phyloP scores from a whole-genome alignment of 2,329 filamentous ascomycete species.

The Aspergillus thermomutatus region DNA sequence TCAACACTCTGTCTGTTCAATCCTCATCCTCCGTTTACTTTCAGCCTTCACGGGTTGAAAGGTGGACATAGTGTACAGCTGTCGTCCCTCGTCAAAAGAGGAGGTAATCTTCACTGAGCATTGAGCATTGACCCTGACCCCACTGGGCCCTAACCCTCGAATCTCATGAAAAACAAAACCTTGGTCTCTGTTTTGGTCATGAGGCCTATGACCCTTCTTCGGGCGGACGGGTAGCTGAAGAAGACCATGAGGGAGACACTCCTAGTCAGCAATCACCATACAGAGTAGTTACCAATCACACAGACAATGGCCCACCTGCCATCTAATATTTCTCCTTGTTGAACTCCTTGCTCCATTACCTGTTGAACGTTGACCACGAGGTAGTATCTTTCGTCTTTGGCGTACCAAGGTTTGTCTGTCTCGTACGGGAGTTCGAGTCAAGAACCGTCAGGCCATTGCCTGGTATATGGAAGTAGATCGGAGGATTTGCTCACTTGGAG shows the following conservation, averaged over 20 bases:
- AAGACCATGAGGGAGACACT: not conserved
- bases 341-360: not conserved
- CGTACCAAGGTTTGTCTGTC: constrained; percentile 20
- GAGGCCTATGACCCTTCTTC: not conserved
- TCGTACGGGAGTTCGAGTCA: constrained; percentile 11
- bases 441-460: constrained; percentile 1
- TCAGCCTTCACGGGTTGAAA: no score
- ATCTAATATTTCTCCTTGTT: not conserved
- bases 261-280: not conserved
- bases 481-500: not conserved
- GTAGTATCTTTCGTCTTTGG: constrained; percentile 15
- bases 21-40: not conserved
- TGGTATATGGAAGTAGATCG: not conserved
- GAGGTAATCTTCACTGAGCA: not conserved
- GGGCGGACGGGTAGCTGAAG: not conserved
- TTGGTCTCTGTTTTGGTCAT: not conserved
- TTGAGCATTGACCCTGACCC: not conserved
- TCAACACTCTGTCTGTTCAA: not conserved
- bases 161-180: not conserved
- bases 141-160: not conserved
- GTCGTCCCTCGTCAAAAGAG: no score
- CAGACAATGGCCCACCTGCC: not conserved
- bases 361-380: no score
- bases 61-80: no score
- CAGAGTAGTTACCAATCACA: not conserved